Evolutionary conservation across 2,329 filamentous ascomycete species (phyloP), one percentile per base, ranked within the genome.

Genomic region (Neodidymelliopsis sp.): DNA sequence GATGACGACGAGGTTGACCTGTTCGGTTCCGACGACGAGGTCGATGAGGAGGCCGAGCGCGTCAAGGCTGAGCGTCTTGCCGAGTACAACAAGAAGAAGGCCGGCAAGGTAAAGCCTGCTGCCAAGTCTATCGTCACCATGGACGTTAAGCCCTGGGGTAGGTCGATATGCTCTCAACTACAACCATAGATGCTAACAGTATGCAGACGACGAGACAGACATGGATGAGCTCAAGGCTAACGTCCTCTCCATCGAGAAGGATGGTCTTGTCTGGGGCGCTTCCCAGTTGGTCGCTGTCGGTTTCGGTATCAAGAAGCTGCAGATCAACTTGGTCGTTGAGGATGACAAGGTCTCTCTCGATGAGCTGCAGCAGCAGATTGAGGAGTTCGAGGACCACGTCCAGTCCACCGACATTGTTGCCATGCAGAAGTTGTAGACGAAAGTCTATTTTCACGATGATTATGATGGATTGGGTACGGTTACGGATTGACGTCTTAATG

Each of bases 141-240:
- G 64, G 93, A 97, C 70, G 89, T 99, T 64, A 99, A 99, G 86
- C 94, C 94, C 71, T 97, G 94, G 93, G 94, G 93, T 96, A 89
- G 66, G 89, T 56, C 5, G 1, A 6, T 2, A 9, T 28, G 11
- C 4, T 23, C 24, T 19, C 42, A 29, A 6, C 20, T 7, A 4
- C n/a, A 34, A 20, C 20, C 27, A 22, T 34, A 49, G 29, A 25
- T 34, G 27, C 62, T 71, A 62, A 74, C 52, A 33, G 12, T 31
- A 24, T 8, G 9, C 49, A 84, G 90, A 96, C 78, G 91, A 97
- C 69, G 91, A 96, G 87, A 97, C 93, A 67, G 83, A 95, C 78
- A 91, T 97, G 85, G 83, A 79, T 64, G 84, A 84, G 67, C 82
- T 99, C 53, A 91, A 96, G 82, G 81, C 77, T 23, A 81, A 87